phyloP scores from a whole-genome alignment of 2,329 filamentous ascomycete genomes.

The Scedosporium dehoogii region DNA sequence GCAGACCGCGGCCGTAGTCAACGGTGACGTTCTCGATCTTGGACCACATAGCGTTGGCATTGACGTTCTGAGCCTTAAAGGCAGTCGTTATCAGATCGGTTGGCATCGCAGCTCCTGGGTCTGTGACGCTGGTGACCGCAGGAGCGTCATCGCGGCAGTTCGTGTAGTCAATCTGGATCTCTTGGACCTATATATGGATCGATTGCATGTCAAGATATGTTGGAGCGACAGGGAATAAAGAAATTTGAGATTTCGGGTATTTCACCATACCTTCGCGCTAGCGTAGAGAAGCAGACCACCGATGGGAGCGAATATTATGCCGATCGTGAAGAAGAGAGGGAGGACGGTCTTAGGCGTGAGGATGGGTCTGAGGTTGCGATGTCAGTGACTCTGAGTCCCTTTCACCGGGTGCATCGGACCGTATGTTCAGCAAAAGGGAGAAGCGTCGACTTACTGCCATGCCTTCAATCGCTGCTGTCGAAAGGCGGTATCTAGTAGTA shows the following conservation, averaged over 20 bases:
- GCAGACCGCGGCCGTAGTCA: constrained; percentile 20
- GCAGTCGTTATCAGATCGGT: constrained; percentile 49
- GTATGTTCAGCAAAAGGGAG: background rate
- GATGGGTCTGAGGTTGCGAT: constrained; percentile 56
- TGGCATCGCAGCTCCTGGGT: constrained; percentile 37
- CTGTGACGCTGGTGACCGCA: constrained; percentile 14
- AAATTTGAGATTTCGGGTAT: background rate
- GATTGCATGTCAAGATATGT: background rate
- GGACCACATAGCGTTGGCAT: constrained; percentile 31
- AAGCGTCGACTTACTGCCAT: constrained; percentile 69
- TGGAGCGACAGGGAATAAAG: background rate
- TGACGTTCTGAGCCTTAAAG: constrained; percentile 51
- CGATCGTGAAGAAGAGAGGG: constrained; percentile 83
- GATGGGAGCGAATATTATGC: constrained; percentile 87
- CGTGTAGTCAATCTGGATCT: constrained; percentile 85
- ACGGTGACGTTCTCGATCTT: constrained; percentile 29
- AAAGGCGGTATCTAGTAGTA: constrained; percentile 74
- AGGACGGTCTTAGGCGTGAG: constrained; percentile 89
- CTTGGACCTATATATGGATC: constrained; percentile 59
- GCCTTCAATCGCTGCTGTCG: constrained; percentile 94
- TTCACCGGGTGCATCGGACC: background rate
- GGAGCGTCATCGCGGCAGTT: constrained; percentile 55
- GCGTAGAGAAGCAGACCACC: constrained; percentile 80
- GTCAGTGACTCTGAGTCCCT: background rate
- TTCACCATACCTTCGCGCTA: constrained; percentile 57